Evolutionary conservation across 176 grass and related monocot genomes (phyloP), one percentile per base, ranked within the genome.

Genomic region (Triticum turgidum): DNA sequence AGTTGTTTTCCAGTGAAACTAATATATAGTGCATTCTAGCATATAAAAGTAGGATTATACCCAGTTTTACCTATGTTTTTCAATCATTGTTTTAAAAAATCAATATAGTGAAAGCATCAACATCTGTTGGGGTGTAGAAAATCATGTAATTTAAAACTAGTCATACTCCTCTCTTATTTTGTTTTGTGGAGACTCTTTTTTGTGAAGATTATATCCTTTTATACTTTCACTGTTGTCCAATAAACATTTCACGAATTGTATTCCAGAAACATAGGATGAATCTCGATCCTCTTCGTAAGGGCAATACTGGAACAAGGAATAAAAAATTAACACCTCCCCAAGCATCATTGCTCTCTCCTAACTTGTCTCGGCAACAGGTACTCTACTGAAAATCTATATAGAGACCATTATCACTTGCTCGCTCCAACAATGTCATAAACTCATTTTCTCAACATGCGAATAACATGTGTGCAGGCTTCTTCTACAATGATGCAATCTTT

Each of bases 251-350:
- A 15, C 18, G 8, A 77, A 20, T 35, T 88, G 64, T 73, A 13
- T 35, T 88, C 37, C 80, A 88, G 80, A 88, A 88, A 13, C 5
- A 82, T 61, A 52, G 63, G 3, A 1, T 58, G 34, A 58, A 15
- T 61, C 1, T 82, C 7, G 3, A 44, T 1, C 13, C 22, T 64
- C 7, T 14, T 24, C 11, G 1, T 10, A 41, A 12, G 6, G 61
- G 21, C 12, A 61, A 42, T 6, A 17, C n/a, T 27, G 62, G 13
- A 29, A 64, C 2, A 9, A 41, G 14, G 39, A 13, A n/a, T 6
- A 18, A 17, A 0, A n/a, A 2, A 5, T 41, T 6, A 83, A 6
- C 24, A 61, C 30, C 21, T 39, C 20, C 52, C 4, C 84, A 70
- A 44, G 34, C 30, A 59, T 20, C n/a, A 35, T 61, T 61, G 4